phyloP scores from a whole-genome alignment of 2,329 filamentous ascomycete genomes.

The Cladosporium austrohemisphaericum region DNA sequence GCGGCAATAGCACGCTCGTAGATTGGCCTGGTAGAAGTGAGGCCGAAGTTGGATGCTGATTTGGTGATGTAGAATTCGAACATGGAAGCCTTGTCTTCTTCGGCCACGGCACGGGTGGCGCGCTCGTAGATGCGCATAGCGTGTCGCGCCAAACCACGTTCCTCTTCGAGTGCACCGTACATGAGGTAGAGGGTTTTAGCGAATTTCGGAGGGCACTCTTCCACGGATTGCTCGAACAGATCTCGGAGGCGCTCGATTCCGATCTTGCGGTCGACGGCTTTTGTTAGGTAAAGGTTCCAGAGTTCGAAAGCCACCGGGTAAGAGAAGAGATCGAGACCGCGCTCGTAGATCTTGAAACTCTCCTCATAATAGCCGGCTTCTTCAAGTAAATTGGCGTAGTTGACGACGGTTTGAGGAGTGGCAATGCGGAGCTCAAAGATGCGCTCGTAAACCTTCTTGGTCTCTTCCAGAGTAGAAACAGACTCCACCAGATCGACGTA shows the following conservation, averaged over 20 bases:
- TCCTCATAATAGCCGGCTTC: conserved; percentile 95
- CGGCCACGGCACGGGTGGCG: conserved; percentile 87
- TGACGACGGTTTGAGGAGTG: conserved; percentile 96
- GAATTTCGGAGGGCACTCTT: conserved; percentile 91
- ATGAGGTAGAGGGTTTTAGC: conserved; percentile 95
- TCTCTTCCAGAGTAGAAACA: conserved; percentile 85
- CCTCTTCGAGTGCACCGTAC: conserved; percentile 97
- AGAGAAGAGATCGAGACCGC: conserved; percentile 94
- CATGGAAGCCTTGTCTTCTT: conserved; percentile 94
- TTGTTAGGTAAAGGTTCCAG: conserved; percentile 97
- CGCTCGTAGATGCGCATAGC: conserved; percentile 99
- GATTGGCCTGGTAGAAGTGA: conserved; percentile 89
- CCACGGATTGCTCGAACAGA: conserved; percentile 93
- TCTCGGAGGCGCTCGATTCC: conserved; percentile 91
- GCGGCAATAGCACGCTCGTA: conserved; percentile 94
- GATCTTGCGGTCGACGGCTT: conserved; percentile 94
- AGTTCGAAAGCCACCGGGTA: conserved; percentile 97
- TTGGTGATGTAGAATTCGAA: conserved; percentile 99
- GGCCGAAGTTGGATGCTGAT: conserved; percentile 93
- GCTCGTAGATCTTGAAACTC: conserved; percentile 94
- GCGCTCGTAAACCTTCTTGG: conserved; percentile 88
- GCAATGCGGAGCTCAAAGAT: conserved; percentile 98
- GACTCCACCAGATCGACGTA: conserved; percentile 97
- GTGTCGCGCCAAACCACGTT: conserved; percentile 86
- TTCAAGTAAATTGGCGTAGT: conserved; percentile 92